Conservation (phyloP, 371 early-diverging fungal genomes). For the Saksenaea vasiformis region DNA sequence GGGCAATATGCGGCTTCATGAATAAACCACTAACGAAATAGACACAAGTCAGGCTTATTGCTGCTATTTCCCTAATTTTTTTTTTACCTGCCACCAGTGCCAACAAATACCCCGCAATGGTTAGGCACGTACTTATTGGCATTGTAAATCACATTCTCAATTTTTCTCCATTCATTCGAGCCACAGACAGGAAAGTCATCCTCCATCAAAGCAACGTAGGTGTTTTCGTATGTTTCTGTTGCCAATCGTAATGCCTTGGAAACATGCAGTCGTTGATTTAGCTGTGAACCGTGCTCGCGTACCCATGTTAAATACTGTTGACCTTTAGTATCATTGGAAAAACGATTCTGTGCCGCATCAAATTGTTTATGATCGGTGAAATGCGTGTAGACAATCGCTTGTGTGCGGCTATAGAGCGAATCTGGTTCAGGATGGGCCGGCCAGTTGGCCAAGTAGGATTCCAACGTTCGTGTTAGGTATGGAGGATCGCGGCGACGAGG, state of each 20-base stretch:
- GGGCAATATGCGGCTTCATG: constrained; percentile 49
- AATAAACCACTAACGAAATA: constrained; percentile 47
- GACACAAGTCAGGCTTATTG: not conserved
- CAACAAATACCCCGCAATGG: constrained; percentile 66
- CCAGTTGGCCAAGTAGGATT: constrained; percentile 59
- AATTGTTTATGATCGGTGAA: constrained; percentile 57
- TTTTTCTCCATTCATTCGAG: constrained; percentile 50
- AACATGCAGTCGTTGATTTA: constrained; percentile 61
- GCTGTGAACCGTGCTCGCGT: constrained; percentile 49
- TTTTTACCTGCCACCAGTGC: constrained; percentile 60
- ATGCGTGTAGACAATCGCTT: constrained; percentile 63
- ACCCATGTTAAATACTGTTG: constrained; percentile 58
- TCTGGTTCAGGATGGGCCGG: constrained; percentile 43
- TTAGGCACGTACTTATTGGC: constrained; percentile 44
- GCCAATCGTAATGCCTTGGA: constrained; percentile 52
- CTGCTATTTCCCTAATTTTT: not conserved
- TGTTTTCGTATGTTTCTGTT: constrained; percentile 31
- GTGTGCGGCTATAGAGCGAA: constrained; percentile 53
- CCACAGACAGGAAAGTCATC: constrained; percentile 68
- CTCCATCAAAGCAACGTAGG: constrained; percentile 58
- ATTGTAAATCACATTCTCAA: constrained; percentile 54
- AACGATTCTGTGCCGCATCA: constrained; percentile 42
- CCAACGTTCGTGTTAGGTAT: constrained; percentile 50
- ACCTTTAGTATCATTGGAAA: constrained; percentile 45
- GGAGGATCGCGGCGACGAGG: constrained; percentile 57